Evolutionary conservation across 805 yeast genomes (phyloP), one percentile per base, ranked within the genome.

Genomic region (Candida arabinofermentans): DNA sequence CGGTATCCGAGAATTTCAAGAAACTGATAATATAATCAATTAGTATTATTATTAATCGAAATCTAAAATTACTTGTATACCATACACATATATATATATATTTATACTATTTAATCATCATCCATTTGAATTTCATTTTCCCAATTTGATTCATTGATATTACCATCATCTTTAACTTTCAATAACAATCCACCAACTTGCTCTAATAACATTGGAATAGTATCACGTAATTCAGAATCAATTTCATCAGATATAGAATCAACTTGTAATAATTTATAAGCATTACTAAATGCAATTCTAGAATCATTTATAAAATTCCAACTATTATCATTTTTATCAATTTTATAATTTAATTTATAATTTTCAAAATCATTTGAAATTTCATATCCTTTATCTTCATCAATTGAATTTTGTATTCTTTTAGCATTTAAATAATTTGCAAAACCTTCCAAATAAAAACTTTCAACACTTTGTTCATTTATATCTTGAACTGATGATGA

Each of bases 391-490:
- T 54, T 49, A 2, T 42, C 47, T 21, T 33, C 42, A 5, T 48
- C 2, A 5, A 57, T 27, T 2, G 37, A 36, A 30, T 54, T 54
- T 42, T 65, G 69, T n/a, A 56, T 37, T 37, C 58, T 48, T 17
- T 71, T 66, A n/a, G 74, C 67, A 14, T 65, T 61, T 39, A 85
- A 64, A 47, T 79, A 60, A 55, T 81, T 72, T 0, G 93, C 79
- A 54, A 90, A 77, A 0, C 93, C 95, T 56, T 87, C 95, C 49
- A 89, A 66, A 59, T 93, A 93, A 57, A 76, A 84, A 30, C 83
- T 74, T 55, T 93, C 98, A 43, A 87, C 69, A 46, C 87, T 79
- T 53, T 81, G 83, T 53, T 91, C 97, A 64, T 91, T 89, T 35
- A 91, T 76, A 46, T 85, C 91, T 53, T 83, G 82, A 14, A 83